Percentiles rank a stretch among this genome's conserved stretches.
Conservation (phyloP, 768 basidiomycete species). For the Auricularia sp. region DNA sequence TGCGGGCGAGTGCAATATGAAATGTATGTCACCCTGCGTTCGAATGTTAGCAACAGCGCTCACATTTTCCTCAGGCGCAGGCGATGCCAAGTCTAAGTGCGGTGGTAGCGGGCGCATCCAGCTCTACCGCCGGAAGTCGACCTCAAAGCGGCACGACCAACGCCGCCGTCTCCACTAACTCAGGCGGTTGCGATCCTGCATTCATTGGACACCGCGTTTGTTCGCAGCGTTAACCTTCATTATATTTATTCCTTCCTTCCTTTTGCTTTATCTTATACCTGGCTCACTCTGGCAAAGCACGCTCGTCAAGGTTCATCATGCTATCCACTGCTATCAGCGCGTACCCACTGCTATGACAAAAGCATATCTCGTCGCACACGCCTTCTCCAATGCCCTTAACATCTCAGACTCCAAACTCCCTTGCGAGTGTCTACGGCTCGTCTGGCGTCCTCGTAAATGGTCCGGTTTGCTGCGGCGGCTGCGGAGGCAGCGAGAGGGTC, state of each 20-base stretch:
- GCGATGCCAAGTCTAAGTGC: neutral
- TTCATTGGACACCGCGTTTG: neutral
- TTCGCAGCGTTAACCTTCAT: neutral
- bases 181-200: neutral
- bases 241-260: neutral
- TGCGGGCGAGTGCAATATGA: neutral
- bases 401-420: neutral
- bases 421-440: neutral
- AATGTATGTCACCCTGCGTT: neutral
- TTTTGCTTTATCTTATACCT: neutral
- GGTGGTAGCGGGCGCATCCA: neutral
- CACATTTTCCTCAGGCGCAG: neutral
- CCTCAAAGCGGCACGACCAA: neutral
- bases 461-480: neutral
- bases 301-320: neutral
- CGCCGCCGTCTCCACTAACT: neutral
- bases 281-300: neutral
- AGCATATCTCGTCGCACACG: neutral
- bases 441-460: neutral
- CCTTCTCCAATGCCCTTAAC: neutral
- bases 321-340: neutral
- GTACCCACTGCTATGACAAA: neutral
- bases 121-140: neutral
- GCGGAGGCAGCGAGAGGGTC: too few species aligned
- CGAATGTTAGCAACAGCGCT: neutral